phyloP scores from a whole-genome alignment of 2,329 filamentous ascomycete genomes.

The Metarhizium guizhouense region DNA sequence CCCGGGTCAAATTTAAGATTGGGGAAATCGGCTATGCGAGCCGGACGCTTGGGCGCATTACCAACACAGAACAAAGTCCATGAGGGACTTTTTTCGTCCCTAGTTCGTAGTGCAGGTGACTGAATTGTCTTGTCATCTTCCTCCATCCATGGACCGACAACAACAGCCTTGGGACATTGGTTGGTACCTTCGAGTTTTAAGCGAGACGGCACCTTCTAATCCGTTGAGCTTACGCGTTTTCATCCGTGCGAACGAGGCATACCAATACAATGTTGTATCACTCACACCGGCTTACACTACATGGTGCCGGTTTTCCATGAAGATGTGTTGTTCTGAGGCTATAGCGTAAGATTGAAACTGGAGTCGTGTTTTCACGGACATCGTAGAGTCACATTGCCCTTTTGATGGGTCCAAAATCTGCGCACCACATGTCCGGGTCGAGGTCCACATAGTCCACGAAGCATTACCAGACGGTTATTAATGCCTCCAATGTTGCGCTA shows the following conservation, averaged over 20 bases:
- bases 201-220: background rate
- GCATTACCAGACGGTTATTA: no score
- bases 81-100: background rate
- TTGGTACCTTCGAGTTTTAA: background rate
- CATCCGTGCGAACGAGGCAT: background rate
- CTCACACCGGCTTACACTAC: background rate
- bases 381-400: background rate
- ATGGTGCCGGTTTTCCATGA: background rate
- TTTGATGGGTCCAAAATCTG: background rate
- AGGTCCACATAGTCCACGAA: no score
- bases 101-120: background rate
- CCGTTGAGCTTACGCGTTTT: background rate
- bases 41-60: background rate
- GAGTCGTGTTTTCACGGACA: background rate
- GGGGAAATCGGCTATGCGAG: background rate
- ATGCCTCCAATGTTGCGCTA: no score
- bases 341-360: background rate
- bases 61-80: background rate
- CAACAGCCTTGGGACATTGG: background rate
- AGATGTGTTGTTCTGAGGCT: background rate
- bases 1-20: background rate
- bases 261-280: background rate
- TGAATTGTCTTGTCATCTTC: background rate
- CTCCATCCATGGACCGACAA: background rate
- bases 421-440: no score